Evolutionary conservation across 164 flowering plant genomes (phyloP), one percentile per base, ranked within the genome.

Genomic region (Buxus sempervirens): DNA sequence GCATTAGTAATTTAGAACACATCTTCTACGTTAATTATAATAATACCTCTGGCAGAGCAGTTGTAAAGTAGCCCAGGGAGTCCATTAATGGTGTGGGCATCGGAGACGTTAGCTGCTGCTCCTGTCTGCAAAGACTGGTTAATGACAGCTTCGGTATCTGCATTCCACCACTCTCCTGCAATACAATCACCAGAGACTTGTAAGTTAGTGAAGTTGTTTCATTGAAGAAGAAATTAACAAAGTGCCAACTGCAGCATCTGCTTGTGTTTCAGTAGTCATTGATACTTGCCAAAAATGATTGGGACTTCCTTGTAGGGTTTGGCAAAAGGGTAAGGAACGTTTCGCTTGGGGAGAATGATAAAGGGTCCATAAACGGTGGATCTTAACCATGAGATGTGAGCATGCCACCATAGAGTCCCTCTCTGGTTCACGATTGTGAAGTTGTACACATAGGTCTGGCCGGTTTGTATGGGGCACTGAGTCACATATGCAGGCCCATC

Each of bases 151-250:
- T 73, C 77, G 12, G 77, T 20, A 25, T 77, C 71, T 20, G 48
- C 73, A 20, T 77, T 74, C 73, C 73, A 77, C 80, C 80, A 77
- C 22, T 77, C 80, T n/a, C 72, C 72, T 65, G 54, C 16, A 45
- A 45, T 12, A 36, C 5, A 19, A 25, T 5, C 58, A 16, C 9
- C 5, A 45, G 38, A 32, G n/a, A n/a, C n/a, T n/a, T n/a, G n/a
- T n/a, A n/a, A n/a, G n/a, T n/a, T n/a, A n/a, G n/a, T n/a, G n/a
- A n/a, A n/a, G n/a, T n/a, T n/a, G n/a, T n/a, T n/a, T n/a, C n/a
- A n/a, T n/a, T n/a, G n/a, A n/a, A n/a, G n/a, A n/a, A n/a, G n/a
- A n/a, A n/a, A n/a, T n/a, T n/a, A n/a, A n/a, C n/a, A n/a, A n/a
- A n/a, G n/a, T n/a, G n/a, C n/a, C n/a, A n/a, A n/a, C n/a, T n/a